These are phyloP conservation scores for Vigna unguiculata DNA, from an alignment of 306 rosid species.

Conservation along the genomic window DNA sequence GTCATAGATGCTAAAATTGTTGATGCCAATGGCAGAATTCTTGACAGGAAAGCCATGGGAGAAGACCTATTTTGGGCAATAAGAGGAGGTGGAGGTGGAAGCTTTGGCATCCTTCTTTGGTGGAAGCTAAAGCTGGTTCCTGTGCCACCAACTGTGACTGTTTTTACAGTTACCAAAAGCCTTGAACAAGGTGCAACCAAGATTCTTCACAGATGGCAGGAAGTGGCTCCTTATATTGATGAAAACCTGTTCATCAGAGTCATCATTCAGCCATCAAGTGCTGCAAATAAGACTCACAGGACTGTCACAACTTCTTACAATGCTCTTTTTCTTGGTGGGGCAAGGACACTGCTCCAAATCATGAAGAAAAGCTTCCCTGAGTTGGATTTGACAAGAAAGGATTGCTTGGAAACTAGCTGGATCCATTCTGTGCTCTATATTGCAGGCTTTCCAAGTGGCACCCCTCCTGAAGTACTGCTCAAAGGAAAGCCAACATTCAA, in stretches of 20 bases:
- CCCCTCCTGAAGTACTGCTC: constrained; percentile 52
- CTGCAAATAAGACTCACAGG: constrained; percentile 40
- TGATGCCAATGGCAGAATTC: constrained; percentile 60
- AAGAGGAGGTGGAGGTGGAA: constrained; percentile 76
- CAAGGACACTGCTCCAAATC: constrained; percentile 43
- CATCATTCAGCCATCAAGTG: constrained; percentile 44
- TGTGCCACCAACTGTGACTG: constrained; percentile 69
- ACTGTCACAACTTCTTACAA: constrained; percentile 44
- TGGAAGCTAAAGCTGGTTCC: constrained; percentile 72
- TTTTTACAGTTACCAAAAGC: constrained; percentile 52
- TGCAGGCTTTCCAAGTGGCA: constrained; percentile 46
- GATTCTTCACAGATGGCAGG: constrained; percentile 64
- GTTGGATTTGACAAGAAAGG: constrained; percentile 53
- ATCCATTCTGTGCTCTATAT: constrained; percentile 62
- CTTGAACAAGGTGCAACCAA: constrained; percentile 58
- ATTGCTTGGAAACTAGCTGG: constrained; percentile 70
- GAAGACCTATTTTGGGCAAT: constrained; percentile 80
- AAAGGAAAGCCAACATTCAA: constrained; percentile 49
- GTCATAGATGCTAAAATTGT: constrained; percentile 63
- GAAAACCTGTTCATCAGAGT: constrained; percentile 61
- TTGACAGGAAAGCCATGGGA: constrained; percentile 68
- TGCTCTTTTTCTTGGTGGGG: constrained; percentile 63
- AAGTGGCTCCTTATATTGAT: constrained; percentile 56
- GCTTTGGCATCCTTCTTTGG: constrained; percentile 65
- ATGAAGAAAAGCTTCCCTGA: constrained; percentile 64